Percentiles rank a stretch among this genome's conserved stretches.
phyloP scores from a whole-genome alignment of 2,329 filamentous ascomycete genomes.

The Microcyclosporella mali region DNA sequence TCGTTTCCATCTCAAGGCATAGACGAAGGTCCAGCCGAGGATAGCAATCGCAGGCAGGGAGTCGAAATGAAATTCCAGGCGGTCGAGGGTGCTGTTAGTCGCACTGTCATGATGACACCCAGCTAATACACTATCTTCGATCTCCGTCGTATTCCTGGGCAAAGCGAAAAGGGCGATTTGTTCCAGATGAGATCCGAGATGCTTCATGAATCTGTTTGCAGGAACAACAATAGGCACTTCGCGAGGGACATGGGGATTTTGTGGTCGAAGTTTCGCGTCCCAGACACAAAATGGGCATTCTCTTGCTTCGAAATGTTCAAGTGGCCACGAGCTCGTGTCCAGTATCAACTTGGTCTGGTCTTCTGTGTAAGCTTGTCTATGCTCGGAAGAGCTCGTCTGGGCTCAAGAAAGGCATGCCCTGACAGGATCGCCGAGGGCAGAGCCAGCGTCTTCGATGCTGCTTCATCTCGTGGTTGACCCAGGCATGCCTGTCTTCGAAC shows the following conservation, averaged over 20 bases:
- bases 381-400: too few species aligned
- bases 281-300: constrained; percentile 5
- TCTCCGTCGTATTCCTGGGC: neutral
- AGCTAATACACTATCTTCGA: too few species aligned
- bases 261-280: constrained; percentile 1
- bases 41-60: too few species aligned
- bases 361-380: too few species aligned
- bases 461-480: constrained; percentile 8
- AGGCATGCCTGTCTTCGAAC: constrained; percentile 2
- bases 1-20: too few species aligned
- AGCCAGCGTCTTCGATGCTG: constrained; percentile 5
- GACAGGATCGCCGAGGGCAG: neutral
- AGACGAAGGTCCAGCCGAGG: too few species aligned
- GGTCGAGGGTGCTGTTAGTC: too few species aligned
- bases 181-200: constrained; percentile 6
- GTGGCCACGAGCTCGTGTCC: neutral
- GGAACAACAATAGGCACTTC: neutral
- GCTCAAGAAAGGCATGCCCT: neutral
- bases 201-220: constrained; percentile 3
- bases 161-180: constrained; percentile 5
- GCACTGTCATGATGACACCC: too few species aligned
- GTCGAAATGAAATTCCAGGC: too few species aligned
- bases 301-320: neutral
- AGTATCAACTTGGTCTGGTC: neutral
- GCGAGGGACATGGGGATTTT: neutral